phyloP scores from a whole-genome alignment of 2,329 filamentous ascomycete genomes.

The Colletotrichum neosansevieriae region DNA sequence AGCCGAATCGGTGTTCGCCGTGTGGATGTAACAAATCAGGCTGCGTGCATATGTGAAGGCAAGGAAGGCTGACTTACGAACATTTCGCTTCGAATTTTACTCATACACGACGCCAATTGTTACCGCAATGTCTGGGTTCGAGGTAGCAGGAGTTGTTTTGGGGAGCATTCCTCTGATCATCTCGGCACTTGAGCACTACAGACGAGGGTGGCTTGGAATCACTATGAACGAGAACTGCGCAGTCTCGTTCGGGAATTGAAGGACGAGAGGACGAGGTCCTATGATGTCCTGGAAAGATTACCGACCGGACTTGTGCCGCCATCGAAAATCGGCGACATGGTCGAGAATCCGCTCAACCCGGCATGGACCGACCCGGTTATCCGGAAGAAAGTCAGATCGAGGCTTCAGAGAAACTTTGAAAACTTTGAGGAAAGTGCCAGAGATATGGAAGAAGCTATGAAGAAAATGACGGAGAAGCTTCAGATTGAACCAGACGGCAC shows the following conservation, averaged over 20 bases:
- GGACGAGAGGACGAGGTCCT: conserved; percentile 45
- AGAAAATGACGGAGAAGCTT: conserved; percentile 39
- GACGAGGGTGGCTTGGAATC: no score
- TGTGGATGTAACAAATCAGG: no score
- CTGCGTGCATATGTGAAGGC: no score
- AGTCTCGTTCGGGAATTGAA: conserved; percentile 43
- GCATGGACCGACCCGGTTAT: conserved; percentile 44
- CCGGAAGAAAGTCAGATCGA: conserved; percentile 40
- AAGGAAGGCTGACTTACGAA: no score
- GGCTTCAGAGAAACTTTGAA: conserved; percentile 42
- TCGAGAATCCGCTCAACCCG: conserved; percentile 45
- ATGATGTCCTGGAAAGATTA: conserved; percentile 49
- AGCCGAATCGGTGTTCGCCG: no score
- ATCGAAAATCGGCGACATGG: conserved; percentile 46
- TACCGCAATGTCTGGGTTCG: no score
- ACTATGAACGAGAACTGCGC: conserved; percentile 42
- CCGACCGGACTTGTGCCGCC: conserved; percentile 44
- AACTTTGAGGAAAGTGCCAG: conserved; percentile 46
- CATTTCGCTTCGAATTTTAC: no score
- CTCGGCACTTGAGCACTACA: no score
- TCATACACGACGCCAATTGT: no score
- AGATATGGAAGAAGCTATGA: conserved; percentile 43
- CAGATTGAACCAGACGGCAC: neutral
- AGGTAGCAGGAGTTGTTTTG: no score
- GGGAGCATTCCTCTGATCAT: no score